Evolutionary conservation across 2,329 filamentous ascomycete genomes (phyloP), one percentile per base, ranked within the genome.

Genomic region (Allantophomopsis lycopodina): DNA sequence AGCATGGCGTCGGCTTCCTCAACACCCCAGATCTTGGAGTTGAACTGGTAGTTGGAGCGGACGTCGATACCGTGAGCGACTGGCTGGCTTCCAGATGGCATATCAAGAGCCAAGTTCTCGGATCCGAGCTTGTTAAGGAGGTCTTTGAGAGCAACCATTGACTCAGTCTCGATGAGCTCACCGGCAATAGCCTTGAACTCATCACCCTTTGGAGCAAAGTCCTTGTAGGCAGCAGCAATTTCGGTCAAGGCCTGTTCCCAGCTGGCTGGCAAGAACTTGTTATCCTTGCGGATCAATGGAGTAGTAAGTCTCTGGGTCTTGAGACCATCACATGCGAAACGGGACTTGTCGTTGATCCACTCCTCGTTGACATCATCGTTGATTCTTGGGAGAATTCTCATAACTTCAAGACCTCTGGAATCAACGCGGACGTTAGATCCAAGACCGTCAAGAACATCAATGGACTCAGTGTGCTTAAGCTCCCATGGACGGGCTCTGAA

Each of bases 281-380:
- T 83, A 43, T 93, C 83, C 42, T 81, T 79, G 50, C 88, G 83
- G 53, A 95, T 79, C 46, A 98, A 66, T 33, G 91, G 91, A 49
- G 89, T 91, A 30, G 91, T 96, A 41, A 98, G 70, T 56, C 91
- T 78, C 64, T 98, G 91, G 36, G 89, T 96, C 74, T 88, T 94
- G 49, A 98, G 71, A 37, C 91, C 91, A 59, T 98, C 91, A 59
- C 88, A 94, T 33, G 91, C 89, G 60, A 96, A 98, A 48, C 91
- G 79, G 32, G 86, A 80, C 73, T 96, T 98, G 69, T 98, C 91
- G 63, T 96, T 91, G 61, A 98, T 96, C 91, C 91, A 98, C 63
- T 98, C 91, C 67, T 98, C 91, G 61, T 98, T 98, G 53, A 98
- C 78, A 54, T 96, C 88, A 58, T 98, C 91, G 60, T 98, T 98